phyloP scores from a whole-genome alignment of 1,284 basidiomycete species.

The Moesziomyces antarcticus region DNA sequence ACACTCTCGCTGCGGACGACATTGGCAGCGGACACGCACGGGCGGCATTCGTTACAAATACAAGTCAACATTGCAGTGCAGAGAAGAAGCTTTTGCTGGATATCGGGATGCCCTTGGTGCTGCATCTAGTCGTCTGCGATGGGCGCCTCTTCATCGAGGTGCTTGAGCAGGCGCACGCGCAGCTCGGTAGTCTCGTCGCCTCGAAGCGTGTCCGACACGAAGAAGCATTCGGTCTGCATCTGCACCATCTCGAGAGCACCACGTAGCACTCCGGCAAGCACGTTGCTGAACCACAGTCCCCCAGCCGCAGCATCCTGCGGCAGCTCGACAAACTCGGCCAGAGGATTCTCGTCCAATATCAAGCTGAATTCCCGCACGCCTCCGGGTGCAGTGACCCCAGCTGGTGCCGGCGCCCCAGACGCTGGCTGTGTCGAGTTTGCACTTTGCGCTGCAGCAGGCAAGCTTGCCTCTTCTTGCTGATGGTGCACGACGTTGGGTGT shows the following conservation, averaged over 20 bases:
- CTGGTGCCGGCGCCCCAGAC: slow-evolving; percentile 11
- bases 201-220: slow-evolving; percentile 87
- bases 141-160: slow-evolving; percentile 86
- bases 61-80: neutral
- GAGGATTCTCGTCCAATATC: slow-evolving; percentile 92
- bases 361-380: slow-evolving; percentile 76
- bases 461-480: slow-evolving; percentile 48
- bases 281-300: slow-evolving; percentile 95
- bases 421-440: slow-evolving; percentile 15
- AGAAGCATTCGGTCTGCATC: slow-evolving; percentile 91
- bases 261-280: slow-evolving; percentile 90
- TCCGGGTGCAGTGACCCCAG: neutral
- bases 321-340: slow-evolving; percentile 96
- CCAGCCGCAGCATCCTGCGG: slow-evolving; percentile 80
- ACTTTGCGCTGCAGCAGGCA: slow-evolving; percentile 17
- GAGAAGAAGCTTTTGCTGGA: neutral
- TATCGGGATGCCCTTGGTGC: neutral
- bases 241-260: slow-evolving; percentile 99
- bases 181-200: slow-evolving; percentile 96
- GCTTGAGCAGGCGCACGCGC: slow-evolving; percentile 86
- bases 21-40: too few species aligned
- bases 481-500: slow-evolving; percentile 82
- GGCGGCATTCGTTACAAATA: too few species aligned
- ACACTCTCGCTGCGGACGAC: too few species aligned
- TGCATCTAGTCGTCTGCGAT: slow-evolving; percentile 66